phyloP scores from a whole-genome alignment of 2,329 filamentous ascomycete species.

The Botrytis porri region DNA sequence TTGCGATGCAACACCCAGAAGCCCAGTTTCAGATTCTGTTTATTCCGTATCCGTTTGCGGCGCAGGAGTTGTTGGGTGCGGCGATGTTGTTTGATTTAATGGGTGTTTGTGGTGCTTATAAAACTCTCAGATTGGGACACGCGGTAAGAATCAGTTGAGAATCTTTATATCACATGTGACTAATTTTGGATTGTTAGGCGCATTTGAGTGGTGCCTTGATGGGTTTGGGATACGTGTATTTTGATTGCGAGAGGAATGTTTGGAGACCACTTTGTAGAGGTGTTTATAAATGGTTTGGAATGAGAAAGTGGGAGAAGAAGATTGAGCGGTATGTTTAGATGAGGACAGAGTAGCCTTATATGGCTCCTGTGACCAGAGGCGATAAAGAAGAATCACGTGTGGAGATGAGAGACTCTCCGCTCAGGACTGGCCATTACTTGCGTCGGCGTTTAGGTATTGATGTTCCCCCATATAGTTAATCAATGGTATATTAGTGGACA shows the following conservation, averaged over 20 bases:
- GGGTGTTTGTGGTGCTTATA: conserved; percentile 1
- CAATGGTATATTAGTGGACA: not conserved
- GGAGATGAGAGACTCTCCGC: not conserved
- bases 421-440: not conserved
- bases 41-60: conserved; percentile 4
- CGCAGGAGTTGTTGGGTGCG: not conserved
- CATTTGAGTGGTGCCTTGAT: conserved; percentile 12
- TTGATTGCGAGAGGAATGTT: conserved; percentile 3
- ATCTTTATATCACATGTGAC: not conserved
- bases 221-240: conserved; percentile 14
- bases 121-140: not conserved
- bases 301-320: not conserved
- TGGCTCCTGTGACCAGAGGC: not conserved
- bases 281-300: not conserved
- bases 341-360: too few relatives aligned
- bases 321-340: not conserved
- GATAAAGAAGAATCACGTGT: not conserved
- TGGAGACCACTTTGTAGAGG: conserved; percentile 10
- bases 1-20: not conserved
- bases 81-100: conserved; percentile 6
- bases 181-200: not conserved
- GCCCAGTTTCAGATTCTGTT: conserved; percentile 6
- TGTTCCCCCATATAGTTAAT: not conserved
- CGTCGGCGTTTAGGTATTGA: not conserved
- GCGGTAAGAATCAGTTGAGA: conserved; percentile 1